Evolutionary conservation across 805 yeast species (phyloP).

Genomic region (Priceomyces castillae): DNA sequence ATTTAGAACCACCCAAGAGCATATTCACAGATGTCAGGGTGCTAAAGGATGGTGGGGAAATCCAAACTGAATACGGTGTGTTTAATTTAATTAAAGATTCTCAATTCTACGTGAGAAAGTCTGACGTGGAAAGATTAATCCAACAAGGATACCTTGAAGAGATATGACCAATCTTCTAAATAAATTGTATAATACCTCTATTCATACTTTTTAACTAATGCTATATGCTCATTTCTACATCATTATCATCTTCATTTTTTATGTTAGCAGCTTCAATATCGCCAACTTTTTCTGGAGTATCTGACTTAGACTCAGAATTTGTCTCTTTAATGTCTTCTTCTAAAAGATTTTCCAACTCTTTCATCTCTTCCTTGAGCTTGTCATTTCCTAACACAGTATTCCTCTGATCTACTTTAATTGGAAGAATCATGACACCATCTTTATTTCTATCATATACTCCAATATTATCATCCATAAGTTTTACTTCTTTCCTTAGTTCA

Average conservation of each 20-base stretch:
- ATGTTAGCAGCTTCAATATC: neutral
- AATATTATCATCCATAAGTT: constrained; percentile 57
- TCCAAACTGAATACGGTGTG: constrained; percentile 95
- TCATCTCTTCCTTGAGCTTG: constrained; percentile 51
- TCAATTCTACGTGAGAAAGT: constrained; percentile 89
- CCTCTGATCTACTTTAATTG: constrained; percentile 66
- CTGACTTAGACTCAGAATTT: neutral
- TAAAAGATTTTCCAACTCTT: constrained; percentile 12
- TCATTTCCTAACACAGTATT: constrained; percentile 64
- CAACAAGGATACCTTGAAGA: constrained; percentile 92
- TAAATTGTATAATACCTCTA: neutral
- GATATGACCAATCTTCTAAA: constrained; percentile 32
- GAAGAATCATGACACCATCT: constrained; percentile 53
- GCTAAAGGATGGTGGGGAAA: constrained; percentile 91
- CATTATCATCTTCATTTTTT: constrained; percentile 2
- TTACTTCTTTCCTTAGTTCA: constrained; percentile 62
- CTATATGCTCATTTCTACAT: constrained; percentile 1
- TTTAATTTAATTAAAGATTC: constrained; percentile 90
- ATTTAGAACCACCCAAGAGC: constrained; percentile 86
- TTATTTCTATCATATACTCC: constrained; percentile 46
- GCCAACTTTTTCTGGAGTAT: neutral
- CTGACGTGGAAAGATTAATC: constrained; percentile 89
- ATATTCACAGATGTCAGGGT: constrained; percentile 94
- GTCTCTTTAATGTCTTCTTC: neutral
- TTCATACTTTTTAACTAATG: neutral